Percentiles rank a stretch among this genome's conserved stretches.
These are phyloP conservation scores for Apium graveolens DNA, from an alignment of 129 eudicot species.

Conservation along the genomic window DNA sequence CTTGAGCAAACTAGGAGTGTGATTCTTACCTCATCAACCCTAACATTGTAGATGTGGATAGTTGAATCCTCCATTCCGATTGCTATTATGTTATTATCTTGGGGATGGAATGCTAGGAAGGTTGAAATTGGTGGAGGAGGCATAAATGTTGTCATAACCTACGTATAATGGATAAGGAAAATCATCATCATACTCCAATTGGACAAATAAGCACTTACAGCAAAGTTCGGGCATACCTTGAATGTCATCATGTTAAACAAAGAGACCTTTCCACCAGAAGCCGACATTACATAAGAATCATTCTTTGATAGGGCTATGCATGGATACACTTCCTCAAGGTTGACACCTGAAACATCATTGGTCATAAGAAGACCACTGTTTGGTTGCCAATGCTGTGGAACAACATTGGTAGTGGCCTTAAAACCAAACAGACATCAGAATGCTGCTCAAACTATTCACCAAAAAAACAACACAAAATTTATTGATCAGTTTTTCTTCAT, in stretches of 20 bases:
- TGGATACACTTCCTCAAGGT: conserved; percentile 80
- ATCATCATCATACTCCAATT: neutral
- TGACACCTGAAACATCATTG: conserved; percentile 80
- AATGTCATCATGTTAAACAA: conserved; percentile 94
- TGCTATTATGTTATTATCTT: conserved; percentile 85
- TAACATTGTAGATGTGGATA: conserved; percentile 79
- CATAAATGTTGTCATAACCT: conserved; percentile 98
- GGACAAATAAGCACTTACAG: neutral
- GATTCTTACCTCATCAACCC: conserved; percentile 75
- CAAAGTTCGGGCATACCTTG: conserved; percentile 36
- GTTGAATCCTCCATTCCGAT: conserved; percentile 98
- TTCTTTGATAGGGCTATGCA: conserved; percentile 94
- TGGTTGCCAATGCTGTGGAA: conserved; percentile 95
- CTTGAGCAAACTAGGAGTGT: neutral
- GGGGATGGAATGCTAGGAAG: conserved; percentile 88
- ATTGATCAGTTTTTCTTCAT: neutral
- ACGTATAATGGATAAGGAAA: neutral
- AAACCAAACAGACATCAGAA: conserved; percentile 21
- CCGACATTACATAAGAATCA: conserved; percentile 94
- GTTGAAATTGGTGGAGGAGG: conserved; percentile 90
- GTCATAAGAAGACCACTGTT: conserved; percentile 87
- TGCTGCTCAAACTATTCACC: neutral
- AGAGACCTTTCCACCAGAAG: conserved; percentile 87
- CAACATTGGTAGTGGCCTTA: conserved; percentile 84
- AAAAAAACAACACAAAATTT: neutral